Base-by-base conservation (phyloP, 2,329 filamentous ascomycete species). In the Bertia moriformis region DNA sequence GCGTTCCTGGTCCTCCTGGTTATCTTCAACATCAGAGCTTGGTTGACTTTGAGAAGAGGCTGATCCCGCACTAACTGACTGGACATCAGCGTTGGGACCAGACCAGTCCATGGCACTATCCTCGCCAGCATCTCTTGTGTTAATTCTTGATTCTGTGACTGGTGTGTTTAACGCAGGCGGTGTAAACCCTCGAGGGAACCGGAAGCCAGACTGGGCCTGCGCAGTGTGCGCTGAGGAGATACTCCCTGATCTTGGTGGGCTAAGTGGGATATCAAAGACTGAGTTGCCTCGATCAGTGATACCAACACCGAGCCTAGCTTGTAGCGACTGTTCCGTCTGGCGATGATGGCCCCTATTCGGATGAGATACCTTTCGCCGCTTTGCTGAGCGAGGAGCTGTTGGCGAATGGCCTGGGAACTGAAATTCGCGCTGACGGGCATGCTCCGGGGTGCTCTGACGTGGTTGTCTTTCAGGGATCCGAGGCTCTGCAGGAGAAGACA, bases 181-280 rank as follows among this genome's bases (percentile, higher is more conserved):
- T 4, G 51, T 51, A 27, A 56, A 51, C 2, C 50, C 58, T 18
- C 42, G 52, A 19, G 61, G 60, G 24, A 59, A 57, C 4, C 52
- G 54, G 38, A 63, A 61, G 14, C 45, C 49, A 19, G 48, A 43
- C 29, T 45, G 42, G 4, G 38, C 40, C 24, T 39, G 20, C 14
- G 20, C 18, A 30, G 30, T 40, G 39, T 44, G 32, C 14, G 37
- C 39, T 2, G 57, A 56, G 14, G 54, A 55, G 2, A 45, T 41
- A 41, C 49, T 56, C 3, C 52, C 53, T 20, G 61, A 60, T 14
- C 49, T 49, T 20, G 62, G 60, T 14, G 63, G 60, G 18, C 61
- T 65, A 19, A 48, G 52, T 4, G 51, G 52, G 18, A 59, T 43
- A 42, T 63, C 53, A 33, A 53, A 56, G 3, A 55, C 41, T 19